Evolutionary conservation across 371 early-diverging fungal species (phyloP).

Genomic region (Nematocida sp.): DNA sequence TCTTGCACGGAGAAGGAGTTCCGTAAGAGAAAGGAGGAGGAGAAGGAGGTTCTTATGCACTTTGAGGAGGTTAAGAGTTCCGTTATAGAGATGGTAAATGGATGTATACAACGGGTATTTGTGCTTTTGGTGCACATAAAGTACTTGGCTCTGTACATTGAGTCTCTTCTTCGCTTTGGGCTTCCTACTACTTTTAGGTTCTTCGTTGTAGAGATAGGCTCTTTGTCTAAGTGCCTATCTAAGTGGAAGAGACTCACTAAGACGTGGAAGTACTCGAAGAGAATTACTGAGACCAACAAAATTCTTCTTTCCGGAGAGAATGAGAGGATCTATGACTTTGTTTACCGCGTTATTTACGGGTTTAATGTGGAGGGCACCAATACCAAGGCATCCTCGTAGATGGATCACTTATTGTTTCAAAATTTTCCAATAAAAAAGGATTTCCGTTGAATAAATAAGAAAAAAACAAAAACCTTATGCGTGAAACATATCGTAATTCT

Average conservation of each 20-base stretch:
- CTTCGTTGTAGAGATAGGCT: conserved; percentile 25
- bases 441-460: no score
- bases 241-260: conserved; percentile 51
- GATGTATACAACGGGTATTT: conserved; percentile 4
- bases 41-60: neutral
- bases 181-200: conserved; percentile 45
- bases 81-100: neutral
- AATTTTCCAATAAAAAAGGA: no score
- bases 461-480: no score
- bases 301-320: neutral
- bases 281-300: conserved; percentile 12
- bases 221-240: conserved; percentile 3
- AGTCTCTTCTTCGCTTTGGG: conserved; percentile 53
- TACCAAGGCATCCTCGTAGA: no score
- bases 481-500: no score
- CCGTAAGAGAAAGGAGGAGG: neutral
- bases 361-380: conserved; percentile 8
- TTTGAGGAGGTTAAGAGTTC: neutral
- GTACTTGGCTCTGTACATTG: conserved; percentile 46
- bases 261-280: conserved; percentile 45
- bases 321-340: conserved; percentile 42
- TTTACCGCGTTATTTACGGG: conserved; percentile 26
- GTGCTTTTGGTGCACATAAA: conserved; percentile 40
- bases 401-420: no score
- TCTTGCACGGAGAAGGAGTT: conserved; percentile 7